Conservation (phyloP, 2,329 filamentous ascomycete species). For the Penicillium sp. region DNA sequence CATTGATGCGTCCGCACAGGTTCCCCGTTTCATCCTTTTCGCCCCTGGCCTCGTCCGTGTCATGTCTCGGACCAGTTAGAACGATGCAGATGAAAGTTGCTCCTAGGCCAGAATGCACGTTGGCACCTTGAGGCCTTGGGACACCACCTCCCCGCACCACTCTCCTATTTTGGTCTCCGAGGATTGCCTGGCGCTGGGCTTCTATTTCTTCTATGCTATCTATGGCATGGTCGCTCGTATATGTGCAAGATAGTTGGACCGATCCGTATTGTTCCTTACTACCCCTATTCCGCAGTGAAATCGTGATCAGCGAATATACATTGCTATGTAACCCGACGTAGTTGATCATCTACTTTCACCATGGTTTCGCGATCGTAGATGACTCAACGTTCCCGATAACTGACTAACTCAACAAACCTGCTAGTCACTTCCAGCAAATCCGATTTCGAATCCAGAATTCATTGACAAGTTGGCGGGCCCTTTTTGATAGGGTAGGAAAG, state of each 20-base stretch:
- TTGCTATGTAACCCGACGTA: background rate
- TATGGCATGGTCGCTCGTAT: background rate
- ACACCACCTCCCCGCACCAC: background rate
- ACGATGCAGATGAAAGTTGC: constrained; percentile 15
- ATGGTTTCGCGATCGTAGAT: background rate
- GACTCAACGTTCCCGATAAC: background rate
- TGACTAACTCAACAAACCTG: background rate
- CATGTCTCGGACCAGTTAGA: constrained; percentile 28
- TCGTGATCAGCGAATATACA: background rate
- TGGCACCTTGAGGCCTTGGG: constrained; percentile 8
- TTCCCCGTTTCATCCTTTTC: constrained; percentile 26
- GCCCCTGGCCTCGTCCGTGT: constrained; percentile 22
- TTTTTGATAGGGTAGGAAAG: background rate
- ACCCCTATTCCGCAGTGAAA: background rate
- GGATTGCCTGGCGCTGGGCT: background rate
- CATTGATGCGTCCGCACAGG: constrained; percentile 12
- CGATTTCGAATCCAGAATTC: background rate
- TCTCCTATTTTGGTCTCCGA: background rate
- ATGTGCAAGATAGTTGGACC: background rate
- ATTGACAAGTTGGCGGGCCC: background rate
- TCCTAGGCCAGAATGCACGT: constrained; percentile 17
- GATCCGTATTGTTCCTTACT: background rate
- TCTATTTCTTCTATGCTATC: background rate
- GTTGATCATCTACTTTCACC: background rate
- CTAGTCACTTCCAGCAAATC: too few relatives aligned